phyloP scores from a whole-genome alignment of 352 stramenopile species.

The Phytopythium mirpurense region DNA sequence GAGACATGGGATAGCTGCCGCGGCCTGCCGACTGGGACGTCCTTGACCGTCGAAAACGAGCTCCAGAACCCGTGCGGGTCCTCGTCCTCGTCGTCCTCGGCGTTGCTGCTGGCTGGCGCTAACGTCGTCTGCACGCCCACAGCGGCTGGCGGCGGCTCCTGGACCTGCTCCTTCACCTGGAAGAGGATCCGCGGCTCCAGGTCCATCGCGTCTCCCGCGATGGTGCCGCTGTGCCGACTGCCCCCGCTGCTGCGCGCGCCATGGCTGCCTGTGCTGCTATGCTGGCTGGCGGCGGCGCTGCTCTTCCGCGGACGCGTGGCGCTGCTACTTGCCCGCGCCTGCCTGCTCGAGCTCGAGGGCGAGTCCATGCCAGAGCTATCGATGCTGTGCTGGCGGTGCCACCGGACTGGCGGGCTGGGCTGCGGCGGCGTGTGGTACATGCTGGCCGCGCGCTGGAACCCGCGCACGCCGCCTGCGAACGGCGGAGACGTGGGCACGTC shows the following conservation, averaged over 20 bases:
- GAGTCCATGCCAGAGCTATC: slow-evolving; percentile 25
- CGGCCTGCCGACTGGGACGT: slow-evolving; percentile 6
- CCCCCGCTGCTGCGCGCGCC: slow-evolving; percentile 13
- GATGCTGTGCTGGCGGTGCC: slow-evolving; percentile 33
- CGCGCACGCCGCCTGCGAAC: slow-evolving; percentile 15
- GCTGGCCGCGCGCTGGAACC: slow-evolving; percentile 22
- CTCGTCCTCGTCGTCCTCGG: slow-evolving; percentile 16
- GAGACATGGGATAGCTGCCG: background rate
- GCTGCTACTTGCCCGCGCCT: slow-evolving; percentile 26
- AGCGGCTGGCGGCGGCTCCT: background rate
- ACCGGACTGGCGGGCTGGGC: slow-evolving; percentile 15
- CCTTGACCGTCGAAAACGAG: slow-evolving; percentile 11
- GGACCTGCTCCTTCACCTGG: slow-evolving; percentile 9
- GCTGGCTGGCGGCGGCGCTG: slow-evolving; percentile 4
- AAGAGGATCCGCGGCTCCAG: slow-evolving; percentile 9
- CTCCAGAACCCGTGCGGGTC: slow-evolving; percentile 12
- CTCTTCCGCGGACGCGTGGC: slow-evolving; percentile 13
- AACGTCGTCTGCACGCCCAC: background rate
- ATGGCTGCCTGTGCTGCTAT: slow-evolving; percentile 12
- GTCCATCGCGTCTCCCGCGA: slow-evolving; percentile 17
- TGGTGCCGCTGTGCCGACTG: slow-evolving; percentile 16
- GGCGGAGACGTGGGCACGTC: slow-evolving; percentile 6
- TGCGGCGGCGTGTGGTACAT: slow-evolving; percentile 12
- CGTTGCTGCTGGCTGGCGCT: slow-evolving; percentile 9
- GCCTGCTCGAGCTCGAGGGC: slow-evolving; percentile 18